Evolutionary conservation across 2,329 filamentous ascomycete species (phyloP), one percentile per base, ranked within the genome.

Genomic region (Colletotrichum falcatum): DNA sequence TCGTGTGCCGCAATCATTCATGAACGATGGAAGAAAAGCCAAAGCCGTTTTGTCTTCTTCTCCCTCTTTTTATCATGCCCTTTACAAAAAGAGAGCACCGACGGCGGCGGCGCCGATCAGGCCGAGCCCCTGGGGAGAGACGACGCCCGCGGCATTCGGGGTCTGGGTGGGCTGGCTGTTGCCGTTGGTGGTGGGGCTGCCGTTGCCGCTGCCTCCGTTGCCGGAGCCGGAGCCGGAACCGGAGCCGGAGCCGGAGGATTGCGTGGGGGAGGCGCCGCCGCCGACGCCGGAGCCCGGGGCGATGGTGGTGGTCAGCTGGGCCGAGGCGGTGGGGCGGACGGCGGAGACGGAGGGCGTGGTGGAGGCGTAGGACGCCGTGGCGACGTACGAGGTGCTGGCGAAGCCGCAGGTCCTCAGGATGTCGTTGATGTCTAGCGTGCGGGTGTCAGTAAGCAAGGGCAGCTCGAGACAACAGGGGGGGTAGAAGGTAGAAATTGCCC

Each of bases 381-480:
- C 53, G 48, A 61, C 65, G 62, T 66, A 73, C 4, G 60, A 63
- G 46, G 72, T 70, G 72, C 72, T 73, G 37, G 67, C 55, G 51
- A 74, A 74, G 44, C 72, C 72, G 67, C 73, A 74, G 23, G 65
- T 71, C 49, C 65, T 65, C 70, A 74, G 63, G 58, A 74, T 71
- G 42, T 74, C 72, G 61, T 66, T 61, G 67, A 74, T 74, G 59
- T 74, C 73, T 74, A 8, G 7, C 3, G 48, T 20, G 0, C 12
- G 26, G 23, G 4, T 20, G 7, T 54, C 9, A n/a, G 56, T 67
- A 0, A 51, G 4, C 11, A 33, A 33, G 30, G 30, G 30, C 4
- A 33, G 30, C 30, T 7, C 4, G 3, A 3, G 30, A 33, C 3
- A 33, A 33, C 18, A 5, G 18, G 18, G 18, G 39, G 18, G 20